These are phyloP conservation scores for Casuarina glauca DNA, from an alignment of 306 rosid species.

Conservation along the genomic window DNA sequence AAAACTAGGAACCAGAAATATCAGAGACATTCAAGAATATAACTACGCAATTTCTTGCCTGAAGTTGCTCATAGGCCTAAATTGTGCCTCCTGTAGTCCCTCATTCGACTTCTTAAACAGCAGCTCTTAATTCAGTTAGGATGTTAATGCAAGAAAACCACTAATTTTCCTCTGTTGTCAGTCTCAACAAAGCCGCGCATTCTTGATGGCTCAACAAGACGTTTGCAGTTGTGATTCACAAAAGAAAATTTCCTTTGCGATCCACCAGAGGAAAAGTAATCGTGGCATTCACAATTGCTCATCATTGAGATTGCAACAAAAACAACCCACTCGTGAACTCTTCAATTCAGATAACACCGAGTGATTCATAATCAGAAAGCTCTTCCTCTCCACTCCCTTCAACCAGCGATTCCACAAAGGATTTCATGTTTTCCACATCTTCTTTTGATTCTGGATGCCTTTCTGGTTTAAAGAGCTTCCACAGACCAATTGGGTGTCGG, in stretches of 20 bases:
- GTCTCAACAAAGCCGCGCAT: neutral
- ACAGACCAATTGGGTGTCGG: constrained; percentile 67
- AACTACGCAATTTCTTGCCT: neutral
- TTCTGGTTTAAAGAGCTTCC: constrained; percentile 71
- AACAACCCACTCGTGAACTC: neutral
- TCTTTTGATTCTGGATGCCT: constrained; percentile 47
- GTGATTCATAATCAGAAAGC: neutral
- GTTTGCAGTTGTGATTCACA: neutral
- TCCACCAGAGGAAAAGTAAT: neutral
- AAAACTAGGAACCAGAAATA: neutral
- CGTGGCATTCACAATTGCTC: neutral
- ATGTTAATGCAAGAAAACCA: neutral
- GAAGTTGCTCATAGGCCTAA: neutral
- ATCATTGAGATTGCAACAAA: constrained; percentile 5
- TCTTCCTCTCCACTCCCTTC: constrained; percentile 7
- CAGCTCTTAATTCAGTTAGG: neutral
- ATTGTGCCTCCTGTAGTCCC: neutral
- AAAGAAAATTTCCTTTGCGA: neutral
- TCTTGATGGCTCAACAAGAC: neutral
- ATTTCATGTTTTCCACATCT: constrained; percentile 58
- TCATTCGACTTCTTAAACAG: neutral
- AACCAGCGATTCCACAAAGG: constrained; percentile 58
- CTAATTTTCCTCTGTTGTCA: neutral
- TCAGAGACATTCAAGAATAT: neutral
- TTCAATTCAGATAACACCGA: neutral